These are phyloP conservation scores for Ascomycota sp. DNA, from an alignment of 2,329 filamentous ascomycete species.

Conservation along the genomic window DNA sequence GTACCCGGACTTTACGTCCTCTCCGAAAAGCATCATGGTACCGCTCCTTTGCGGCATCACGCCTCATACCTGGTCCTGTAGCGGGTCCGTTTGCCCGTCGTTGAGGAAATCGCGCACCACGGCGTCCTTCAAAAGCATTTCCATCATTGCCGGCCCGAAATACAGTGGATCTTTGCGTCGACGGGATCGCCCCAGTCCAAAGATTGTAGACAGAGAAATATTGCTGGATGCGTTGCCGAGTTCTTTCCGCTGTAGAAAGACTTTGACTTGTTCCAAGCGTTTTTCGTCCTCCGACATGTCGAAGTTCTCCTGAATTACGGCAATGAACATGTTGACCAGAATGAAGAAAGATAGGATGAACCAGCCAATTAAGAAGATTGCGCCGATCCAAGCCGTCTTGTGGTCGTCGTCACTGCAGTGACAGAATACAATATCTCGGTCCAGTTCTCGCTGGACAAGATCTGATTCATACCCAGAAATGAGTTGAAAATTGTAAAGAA, in stretches of 20 bases:
- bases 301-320: constrained; percentile 98
- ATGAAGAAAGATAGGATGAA: constrained; percentile 93
- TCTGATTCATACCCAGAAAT: constrained; percentile 94
- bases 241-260: constrained; percentile 82
- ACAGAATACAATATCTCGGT: constrained; percentile 70
- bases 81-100: constrained; percentile 31
- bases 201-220: constrained; percentile 53
- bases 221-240: constrained; percentile 53
- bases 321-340: constrained; percentile 99
- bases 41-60: constrained; percentile 13
- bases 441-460: constrained; percentile 93
- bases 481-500: constrained; percentile 90
- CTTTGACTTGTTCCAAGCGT: constrained; percentile 84
- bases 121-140: constrained; percentile 91
- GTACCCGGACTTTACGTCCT: constrained; percentile 32
- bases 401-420: constrained; percentile 44
- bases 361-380: constrained; percentile 82
- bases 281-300: constrained; percentile 98
- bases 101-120: constrained; percentile 91
- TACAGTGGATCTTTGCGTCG: constrained; percentile 65
- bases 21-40: constrained; percentile 14
- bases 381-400: constrained; percentile 79
- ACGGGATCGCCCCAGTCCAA: constrained; percentile 37
- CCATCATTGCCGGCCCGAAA: constrained; percentile 76
- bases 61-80: constrained; percentile 9